Conservation (phyloP, 208 protist genomes). For the Herpetomonas tarakana region DNA sequence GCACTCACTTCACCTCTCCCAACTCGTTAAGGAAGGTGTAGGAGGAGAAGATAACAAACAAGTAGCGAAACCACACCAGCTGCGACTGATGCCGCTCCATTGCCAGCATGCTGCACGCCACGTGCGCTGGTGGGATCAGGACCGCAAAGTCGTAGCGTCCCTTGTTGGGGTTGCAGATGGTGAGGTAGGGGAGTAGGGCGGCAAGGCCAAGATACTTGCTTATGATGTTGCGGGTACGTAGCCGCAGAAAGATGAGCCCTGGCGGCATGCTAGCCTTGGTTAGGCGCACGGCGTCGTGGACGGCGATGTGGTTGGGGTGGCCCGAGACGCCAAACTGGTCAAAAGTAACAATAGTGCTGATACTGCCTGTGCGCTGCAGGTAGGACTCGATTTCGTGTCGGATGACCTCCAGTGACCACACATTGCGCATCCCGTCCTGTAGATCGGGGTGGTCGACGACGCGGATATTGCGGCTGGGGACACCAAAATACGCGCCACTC, state of each 20-base stretch:
- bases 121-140: conserved; percentile 41
- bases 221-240: conserved; percentile 49
- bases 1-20: conserved; percentile 13
- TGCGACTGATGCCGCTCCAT: conserved; percentile 93
- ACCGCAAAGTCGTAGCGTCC: conserved; percentile 41
- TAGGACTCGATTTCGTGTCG: conserved; percentile 50
- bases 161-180: conserved; percentile 11
- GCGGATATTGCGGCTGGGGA: conserved; percentile 38
- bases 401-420: conserved; percentile 64
- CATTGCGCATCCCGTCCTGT: conserved; percentile 82
- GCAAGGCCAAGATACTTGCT: conserved; percentile 64
- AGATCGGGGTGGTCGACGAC: conserved; percentile 83
- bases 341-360: conserved; percentile 94
- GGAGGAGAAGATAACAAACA: conserved; percentile 94
- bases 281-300: conserved; percentile 73
- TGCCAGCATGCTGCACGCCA: conserved; percentile 50
- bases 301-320: conserved; percentile 96
- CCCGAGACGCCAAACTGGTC: conserved; percentile 92
- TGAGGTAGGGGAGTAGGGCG: conserved; percentile 26
- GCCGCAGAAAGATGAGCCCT: conserved; percentile 64
- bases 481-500: conserved; percentile 74
- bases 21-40: conserved; percentile 95
- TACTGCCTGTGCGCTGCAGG: conserved; percentile 48
- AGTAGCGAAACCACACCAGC: conserved; percentile 96
- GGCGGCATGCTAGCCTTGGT: conserved; percentile 66